Evolutionary conservation across 1,284 basidiomycete species (phyloP).

Genomic region (Heimioporus punctisporus): DNA sequence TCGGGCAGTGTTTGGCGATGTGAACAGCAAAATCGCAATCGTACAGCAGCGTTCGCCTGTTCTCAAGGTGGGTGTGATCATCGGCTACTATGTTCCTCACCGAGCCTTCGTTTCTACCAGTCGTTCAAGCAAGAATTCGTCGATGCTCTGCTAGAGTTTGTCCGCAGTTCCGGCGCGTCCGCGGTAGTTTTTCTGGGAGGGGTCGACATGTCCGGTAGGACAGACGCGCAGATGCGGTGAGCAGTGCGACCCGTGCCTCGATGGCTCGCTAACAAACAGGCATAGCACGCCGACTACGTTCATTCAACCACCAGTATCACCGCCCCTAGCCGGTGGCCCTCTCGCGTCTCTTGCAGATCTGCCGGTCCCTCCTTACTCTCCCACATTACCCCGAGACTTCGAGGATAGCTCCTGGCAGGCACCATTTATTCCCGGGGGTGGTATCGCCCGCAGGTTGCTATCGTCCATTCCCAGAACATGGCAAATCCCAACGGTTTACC

Average conservation of each 20-base stretch:
- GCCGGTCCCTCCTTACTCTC: constrained; percentile 53
- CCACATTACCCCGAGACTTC: constrained; percentile 40
- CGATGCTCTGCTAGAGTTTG: constrained; percentile 55
- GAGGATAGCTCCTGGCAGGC: constrained; percentile 33
- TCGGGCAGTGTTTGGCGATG: constrained; percentile 63
- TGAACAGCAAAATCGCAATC: constrained; percentile 50
- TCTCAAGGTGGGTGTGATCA: constrained; percentile 53
- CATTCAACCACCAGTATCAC: constrained; percentile 44
- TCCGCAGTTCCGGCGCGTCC: constrained; percentile 47
- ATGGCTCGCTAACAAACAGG: constrained; percentile 26
- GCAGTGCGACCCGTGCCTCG: constrained; percentile 39
- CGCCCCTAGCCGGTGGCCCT: constrained; percentile 40
- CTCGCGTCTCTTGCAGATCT: constrained; percentile 42
- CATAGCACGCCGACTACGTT: constrained; percentile 62
- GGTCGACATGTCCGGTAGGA: constrained; percentile 72
- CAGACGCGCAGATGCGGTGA: constrained; percentile 77
- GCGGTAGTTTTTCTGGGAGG: constrained; percentile 69
- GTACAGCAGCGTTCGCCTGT: constrained; percentile 80
- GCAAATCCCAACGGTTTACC: constrained; percentile 54
- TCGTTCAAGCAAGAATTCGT: constrained; percentile 71
- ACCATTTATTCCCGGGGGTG: constrained; percentile 77
- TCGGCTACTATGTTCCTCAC: constrained; percentile 1
- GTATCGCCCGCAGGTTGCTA: constrained; percentile 68
- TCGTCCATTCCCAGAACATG: constrained; percentile 55
- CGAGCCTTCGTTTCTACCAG: constrained; percentile 36